Evolutionary conservation across 1,139 yeast genomes (phyloP), one percentile per base, ranked within the genome.

Genomic region (Scheffersomyces parashehatae): DNA sequence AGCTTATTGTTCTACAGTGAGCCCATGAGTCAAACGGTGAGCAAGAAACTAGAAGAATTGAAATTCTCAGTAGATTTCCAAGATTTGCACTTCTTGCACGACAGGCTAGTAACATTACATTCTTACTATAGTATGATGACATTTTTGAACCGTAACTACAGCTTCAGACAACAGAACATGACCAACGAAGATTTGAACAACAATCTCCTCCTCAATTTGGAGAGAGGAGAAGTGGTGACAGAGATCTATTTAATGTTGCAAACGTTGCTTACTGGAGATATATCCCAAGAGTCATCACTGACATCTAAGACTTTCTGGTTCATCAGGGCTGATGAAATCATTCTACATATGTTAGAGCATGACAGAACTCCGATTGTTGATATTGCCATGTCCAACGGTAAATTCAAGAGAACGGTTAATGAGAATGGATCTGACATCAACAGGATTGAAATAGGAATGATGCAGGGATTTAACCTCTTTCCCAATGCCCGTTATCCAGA

Each of bases 291-390:
- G 12, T 55, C 59, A 3, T 46, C 50, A 5, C 42, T 37, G 12
- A 42, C 43, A 15, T 56, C 68, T 6, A 54, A 55, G 44, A 57
- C 66, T 12, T 77, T 79, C 46, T 85, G 93, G 88, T 68, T 78
- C 12, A 70, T 89, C 26, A 72, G 82, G 26, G 82, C 95, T 0
- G 78, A 74, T 50, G 66, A 72, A 46, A 60, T 74, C 28, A 67
- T 72, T 28, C 54, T 73, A 35, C 77, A 73, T 45, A 66, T 74
- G 68, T 56, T 74, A 34, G 73, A 73, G 44, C 75, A 73, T 51
- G 71, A 73, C 48, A 46, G 78, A 20, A 58, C 64, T 1, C 77
- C 79, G 3, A 70, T 74, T 15, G 48, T 74, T 35, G 77, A 74
- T 48, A 48, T 74, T 39, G 73, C 70, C 0, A 56, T 74, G 54